These are phyloP conservation scores for Trichoderma harzianum DNA, from an alignment of 2,329 filamentous ascomycete genomes.

Conservation along the genomic window DNA sequence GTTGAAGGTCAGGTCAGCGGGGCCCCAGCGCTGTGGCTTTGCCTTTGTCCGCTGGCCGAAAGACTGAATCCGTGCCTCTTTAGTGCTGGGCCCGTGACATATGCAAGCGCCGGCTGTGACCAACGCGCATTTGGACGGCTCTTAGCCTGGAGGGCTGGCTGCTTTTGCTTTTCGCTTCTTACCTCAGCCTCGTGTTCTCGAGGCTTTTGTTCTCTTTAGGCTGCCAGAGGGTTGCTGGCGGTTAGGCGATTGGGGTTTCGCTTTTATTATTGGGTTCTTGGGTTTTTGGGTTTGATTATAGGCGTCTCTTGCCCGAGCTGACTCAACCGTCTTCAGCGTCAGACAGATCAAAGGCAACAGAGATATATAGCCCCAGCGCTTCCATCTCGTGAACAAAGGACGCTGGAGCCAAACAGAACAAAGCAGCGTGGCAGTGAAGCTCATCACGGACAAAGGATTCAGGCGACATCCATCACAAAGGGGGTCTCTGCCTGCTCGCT, in stretches of 20 bases:
- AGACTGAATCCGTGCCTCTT: background rate
- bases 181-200: background rate
- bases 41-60: background rate
- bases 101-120: constrained; percentile 9
- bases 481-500: background rate
- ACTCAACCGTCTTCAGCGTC: background rate
- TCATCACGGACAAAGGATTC: background rate
- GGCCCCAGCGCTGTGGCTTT: background rate
- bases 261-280: background rate
- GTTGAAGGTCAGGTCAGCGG: background rate
- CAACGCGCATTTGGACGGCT: background rate
- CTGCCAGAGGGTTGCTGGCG: background rate
- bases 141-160: background rate
- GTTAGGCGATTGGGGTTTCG: background rate
- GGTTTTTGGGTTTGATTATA: background rate
- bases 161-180: background rate
- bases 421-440: background rate
- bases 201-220: background rate
- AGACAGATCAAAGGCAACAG: background rate
- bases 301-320: background rate
- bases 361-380: background rate
- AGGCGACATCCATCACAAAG: background rate
- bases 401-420: background rate
- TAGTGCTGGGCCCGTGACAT: background rate
- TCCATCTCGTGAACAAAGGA: background rate